Evolutionary conservation across 2,329 filamentous ascomycete genomes (phyloP).

Genomic region (Rasamsonia emersonii): DNA sequence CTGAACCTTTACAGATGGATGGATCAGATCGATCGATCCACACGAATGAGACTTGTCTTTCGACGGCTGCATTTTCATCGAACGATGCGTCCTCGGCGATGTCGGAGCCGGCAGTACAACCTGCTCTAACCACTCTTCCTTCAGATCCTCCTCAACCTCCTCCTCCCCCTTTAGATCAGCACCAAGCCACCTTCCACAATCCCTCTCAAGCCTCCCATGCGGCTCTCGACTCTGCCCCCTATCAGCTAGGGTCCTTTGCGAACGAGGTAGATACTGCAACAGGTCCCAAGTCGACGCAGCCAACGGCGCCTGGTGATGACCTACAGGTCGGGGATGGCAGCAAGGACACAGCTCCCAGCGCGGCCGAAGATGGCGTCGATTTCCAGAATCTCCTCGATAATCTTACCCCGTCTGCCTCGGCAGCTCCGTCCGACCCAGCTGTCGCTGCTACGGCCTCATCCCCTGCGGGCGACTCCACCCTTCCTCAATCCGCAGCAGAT

Average conservation of each 20-base stretch:
- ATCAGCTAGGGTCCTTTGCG: constrained; percentile 12
- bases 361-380: constrained; percentile 34
- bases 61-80: too few species aligned
- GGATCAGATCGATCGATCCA: too few species aligned
- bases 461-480: constrained; percentile 19
- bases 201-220: constrained; percentile 18
- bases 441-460: constrained; percentile 15
- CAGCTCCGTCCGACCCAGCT: constrained; percentile 17
- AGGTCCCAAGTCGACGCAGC: constrained; percentile 12
- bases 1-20: constrained; percentile 16
- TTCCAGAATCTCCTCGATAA: constrained; percentile 43
- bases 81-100: too few species aligned
- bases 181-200: constrained; percentile 15
- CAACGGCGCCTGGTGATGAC: too few species aligned
- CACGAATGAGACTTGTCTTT: too few species aligned
- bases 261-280: constrained; percentile 24
- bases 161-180: not conserved
- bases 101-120: too few species aligned
- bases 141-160: not conserved
- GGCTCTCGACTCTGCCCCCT: constrained; percentile 6
- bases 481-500: constrained; percentile 21
- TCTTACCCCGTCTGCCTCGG: constrained; percentile 28
- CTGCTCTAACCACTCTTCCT: too few species aligned
- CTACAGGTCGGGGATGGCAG: too few species aligned
- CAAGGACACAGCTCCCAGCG: constrained; percentile 12